phyloP scores from a whole-genome alignment of 83 land plant genomes.

The Thuja plicata region DNA sequence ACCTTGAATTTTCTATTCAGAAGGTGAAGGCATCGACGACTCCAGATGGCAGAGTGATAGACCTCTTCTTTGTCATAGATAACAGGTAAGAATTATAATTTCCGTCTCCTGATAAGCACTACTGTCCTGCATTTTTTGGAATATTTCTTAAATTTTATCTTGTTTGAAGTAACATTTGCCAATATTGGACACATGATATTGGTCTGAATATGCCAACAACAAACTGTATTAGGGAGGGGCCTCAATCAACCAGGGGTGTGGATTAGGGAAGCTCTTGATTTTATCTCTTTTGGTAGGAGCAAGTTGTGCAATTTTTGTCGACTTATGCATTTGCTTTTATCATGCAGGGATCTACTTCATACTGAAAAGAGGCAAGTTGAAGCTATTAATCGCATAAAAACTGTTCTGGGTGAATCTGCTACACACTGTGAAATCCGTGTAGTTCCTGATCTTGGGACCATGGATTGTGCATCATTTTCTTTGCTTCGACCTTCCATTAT shows the following conservation, averaged over 20 bases:
- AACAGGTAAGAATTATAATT: conserved; percentile 44
- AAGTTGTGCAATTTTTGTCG: not conserved
- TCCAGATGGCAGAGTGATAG: conserved; percentile 74
- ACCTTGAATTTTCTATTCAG: conserved; percentile 67
- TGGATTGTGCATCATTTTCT: conserved; percentile 29
- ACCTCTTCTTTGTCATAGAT: conserved; percentile 71
- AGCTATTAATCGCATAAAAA: conserved; percentile 26
- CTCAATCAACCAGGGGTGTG: not conserved
- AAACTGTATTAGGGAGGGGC: not conserved
- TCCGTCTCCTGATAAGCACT: not conserved
- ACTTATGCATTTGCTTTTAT: not conserved
- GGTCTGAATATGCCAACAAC: not conserved
- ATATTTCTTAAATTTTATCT: not conserved
- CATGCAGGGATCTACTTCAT: conserved; percentile 65
- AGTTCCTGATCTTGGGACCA: conserved; percentile 45
- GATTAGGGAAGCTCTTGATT: not conserved
- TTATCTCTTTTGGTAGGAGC: not conserved
- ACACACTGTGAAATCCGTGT: conserved; percentile 43
- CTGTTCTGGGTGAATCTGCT: conserved; percentile 46
- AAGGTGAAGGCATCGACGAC: conserved; percentile 77
- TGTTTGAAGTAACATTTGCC: not conserved
- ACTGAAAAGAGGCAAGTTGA: conserved; percentile 46
- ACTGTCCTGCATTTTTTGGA: not conserved
- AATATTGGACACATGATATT: not conserved
- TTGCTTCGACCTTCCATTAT: conserved; percentile 44